Evolutionary conservation across 352 stramenopile species (phyloP), one percentile per base, ranked within the genome.

Genomic region (Blastocystis sp.): DNA sequence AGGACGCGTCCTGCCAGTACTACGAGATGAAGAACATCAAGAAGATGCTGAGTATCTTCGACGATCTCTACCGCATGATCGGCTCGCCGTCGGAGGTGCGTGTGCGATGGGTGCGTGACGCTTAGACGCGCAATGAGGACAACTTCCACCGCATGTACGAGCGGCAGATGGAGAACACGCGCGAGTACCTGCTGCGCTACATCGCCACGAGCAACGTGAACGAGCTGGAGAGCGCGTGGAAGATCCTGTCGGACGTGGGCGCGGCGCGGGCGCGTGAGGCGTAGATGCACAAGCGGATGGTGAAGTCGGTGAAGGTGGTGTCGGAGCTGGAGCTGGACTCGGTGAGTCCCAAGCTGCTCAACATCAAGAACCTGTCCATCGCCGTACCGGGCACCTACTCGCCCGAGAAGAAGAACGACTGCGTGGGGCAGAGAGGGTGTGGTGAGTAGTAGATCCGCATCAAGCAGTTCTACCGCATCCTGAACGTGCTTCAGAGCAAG

Each of bases 401-500:
- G 56, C 66, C 84, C 19, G 84, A 89, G 40, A 78, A 89, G 45
- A 88, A 62, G 10, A 53, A 40, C 23, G 62, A 81, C 17, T 45
- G 52, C 9, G 84, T 71, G 52, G 45, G 38, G n/a, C 10, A 62
- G 1, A 28, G 28, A 43, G 23, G 10, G 21, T 91, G 94, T 88
- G 92, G 92, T 9, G 91, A 80, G 65, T 28, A 89, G n/a, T 94
- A 93, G 65, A 91, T 96, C 0, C 93, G 93, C 59, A 97, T 98
- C 78, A 90, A 93, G 41, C 89, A 90, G 71, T 99, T 99, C 88
- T 91, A 94, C 62, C 92, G 94, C 7, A 95, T 91, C 34, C 93
- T 99, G 52, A 92, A 95, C 53, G 95, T 99, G 1, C 98, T 99
- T 80, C 95, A 95, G 67, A 98, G 94, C 76, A 99, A 99, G 89